Conservation (phyloP, 306 rosid genomes). For the Pyrus pyrifolia region DNA sequence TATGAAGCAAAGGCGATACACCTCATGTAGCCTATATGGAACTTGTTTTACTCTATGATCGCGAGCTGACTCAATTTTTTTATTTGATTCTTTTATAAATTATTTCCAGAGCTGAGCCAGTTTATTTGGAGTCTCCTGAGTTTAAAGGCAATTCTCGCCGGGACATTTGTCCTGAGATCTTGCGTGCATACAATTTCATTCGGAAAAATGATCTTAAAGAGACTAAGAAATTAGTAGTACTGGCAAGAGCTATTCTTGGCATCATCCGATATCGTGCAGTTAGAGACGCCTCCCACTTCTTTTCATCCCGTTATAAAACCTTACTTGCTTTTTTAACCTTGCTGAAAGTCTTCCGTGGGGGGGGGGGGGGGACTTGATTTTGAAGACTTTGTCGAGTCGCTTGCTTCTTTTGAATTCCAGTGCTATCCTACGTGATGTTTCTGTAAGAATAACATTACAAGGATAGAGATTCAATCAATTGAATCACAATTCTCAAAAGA, state of each 20-base stretch:
- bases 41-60: slow-evolving; percentile 2
- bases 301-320: slow-evolving; percentile 57
- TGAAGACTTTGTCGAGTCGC: slow-evolving; percentile 62
- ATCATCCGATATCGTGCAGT: slow-evolving; percentile 68
- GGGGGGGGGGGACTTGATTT: slow-evolving; percentile 60
- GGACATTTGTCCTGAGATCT: slow-evolving; percentile 74
- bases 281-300: slow-evolving; percentile 64
- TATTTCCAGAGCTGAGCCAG: slow-evolving; percentile 77
- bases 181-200: slow-evolving; percentile 59
- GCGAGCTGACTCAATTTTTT: slow-evolving; percentile 6
- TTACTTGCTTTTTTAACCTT: slow-evolving; percentile 83
- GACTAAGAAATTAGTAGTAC: slow-evolving; percentile 59
- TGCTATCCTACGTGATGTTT: slow-evolving; percentile 34
- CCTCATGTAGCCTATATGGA: not conserved
- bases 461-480: no score
- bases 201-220: slow-evolving; percentile 55
- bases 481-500: no score
- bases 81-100: slow-evolving; percentile 21
- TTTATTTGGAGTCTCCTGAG: slow-evolving; percentile 89
- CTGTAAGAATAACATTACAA: no score
- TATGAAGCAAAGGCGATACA: slow-evolving; percentile 46
- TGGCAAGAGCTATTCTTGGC: slow-evolving; percentile 72
- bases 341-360: slow-evolving; percentile 66
- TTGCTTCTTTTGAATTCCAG: slow-evolving; percentile 37
- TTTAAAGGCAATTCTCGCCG: slow-evolving; percentile 81